Evolutionary conservation across 805 yeast genomes (phyloP), one percentile per base, ranked within the genome.

Genomic region (Metschnikowia anglica): DNA sequence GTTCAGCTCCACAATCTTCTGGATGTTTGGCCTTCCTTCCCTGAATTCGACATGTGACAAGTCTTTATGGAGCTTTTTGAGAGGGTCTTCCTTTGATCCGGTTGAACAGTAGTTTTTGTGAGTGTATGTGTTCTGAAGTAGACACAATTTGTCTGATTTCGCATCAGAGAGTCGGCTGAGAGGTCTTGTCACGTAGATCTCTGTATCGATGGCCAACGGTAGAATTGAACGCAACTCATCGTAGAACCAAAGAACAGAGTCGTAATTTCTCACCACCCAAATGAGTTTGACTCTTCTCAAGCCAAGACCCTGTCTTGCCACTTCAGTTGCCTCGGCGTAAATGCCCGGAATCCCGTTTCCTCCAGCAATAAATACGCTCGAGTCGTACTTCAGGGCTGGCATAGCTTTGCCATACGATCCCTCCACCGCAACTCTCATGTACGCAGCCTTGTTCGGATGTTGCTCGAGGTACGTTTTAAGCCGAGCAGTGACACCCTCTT

Each of bases 181-280:
- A 1, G 49, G 47, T 21, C 41, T 34, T 11, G 57, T 52, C 18
- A 47, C 36, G 25, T 43, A 53, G 19, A 53, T 31, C 5, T 35
- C 41, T 5, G 63, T 55, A n/a, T 62, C 57, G 20, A 70, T 59
- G n/a, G 57, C 55, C 8, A 60, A 48, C 6, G 46, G 43, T 19
- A 55, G 49, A 38, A 72, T 57, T 12, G 49, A 35, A n/a, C 43
- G 48, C 35, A 71, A 52, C 49, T 79, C 83, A 10, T 70, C 70
- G 25, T 60, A 57, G 44, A 77, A 76, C 80, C 81, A 76, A 13
- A 54, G 49, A 5, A 85, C 56, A 6, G 81, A 73, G 30, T 64
- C 63, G 45, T 70, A 65, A 27, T 80, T 77, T 42, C 82, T 68
- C 8, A 85, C 68, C 7, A 76, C 72, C 95, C 96, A 88, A 27